Conservation (phyloP, 257 asterid genomes). For the Capsicum baccatum region DNA sequence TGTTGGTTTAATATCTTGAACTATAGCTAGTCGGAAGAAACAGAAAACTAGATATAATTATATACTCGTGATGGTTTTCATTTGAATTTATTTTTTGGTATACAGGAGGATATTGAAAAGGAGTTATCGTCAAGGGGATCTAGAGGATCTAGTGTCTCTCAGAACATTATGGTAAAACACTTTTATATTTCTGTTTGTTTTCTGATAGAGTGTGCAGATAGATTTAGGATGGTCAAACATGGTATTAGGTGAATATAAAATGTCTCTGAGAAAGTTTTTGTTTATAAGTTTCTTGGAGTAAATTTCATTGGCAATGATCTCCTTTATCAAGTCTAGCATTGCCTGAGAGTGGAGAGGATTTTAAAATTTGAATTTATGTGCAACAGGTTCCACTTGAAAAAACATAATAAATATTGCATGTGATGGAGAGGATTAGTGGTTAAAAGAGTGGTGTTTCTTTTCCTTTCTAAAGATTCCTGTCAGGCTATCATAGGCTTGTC, state of each 20-base stretch:
- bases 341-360: neutral
- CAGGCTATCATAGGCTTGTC: neutral
- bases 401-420: conserved; percentile 11
- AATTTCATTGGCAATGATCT: neutral
- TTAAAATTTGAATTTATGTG: neutral
- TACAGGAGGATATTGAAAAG: conserved; percentile 90
- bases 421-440: neutral
- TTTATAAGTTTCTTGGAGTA: neutral
- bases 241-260: neutral
- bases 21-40: conserved; percentile 19
- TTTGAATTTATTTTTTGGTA: conserved; percentile 24
- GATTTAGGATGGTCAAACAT: conserved; percentile 28
- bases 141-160: conserved; percentile 65
- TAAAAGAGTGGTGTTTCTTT: neutral
- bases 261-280: neutral
- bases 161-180: conserved; percentile 73
- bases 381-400: conserved; percentile 5
- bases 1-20: conserved; percentile 14
- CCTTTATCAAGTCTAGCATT: neutral
- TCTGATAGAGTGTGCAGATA: conserved; percentile 27
- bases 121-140: conserved; percentile 71
- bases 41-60: neutral
- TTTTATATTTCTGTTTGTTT: conserved; percentile 8
- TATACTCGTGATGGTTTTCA: neutral
- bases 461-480: neutral